Evolutionary conservation across 345 rosid species (phyloP), one percentile per base, ranked within the genome.

Genomic region (Psidium guajava): DNA sequence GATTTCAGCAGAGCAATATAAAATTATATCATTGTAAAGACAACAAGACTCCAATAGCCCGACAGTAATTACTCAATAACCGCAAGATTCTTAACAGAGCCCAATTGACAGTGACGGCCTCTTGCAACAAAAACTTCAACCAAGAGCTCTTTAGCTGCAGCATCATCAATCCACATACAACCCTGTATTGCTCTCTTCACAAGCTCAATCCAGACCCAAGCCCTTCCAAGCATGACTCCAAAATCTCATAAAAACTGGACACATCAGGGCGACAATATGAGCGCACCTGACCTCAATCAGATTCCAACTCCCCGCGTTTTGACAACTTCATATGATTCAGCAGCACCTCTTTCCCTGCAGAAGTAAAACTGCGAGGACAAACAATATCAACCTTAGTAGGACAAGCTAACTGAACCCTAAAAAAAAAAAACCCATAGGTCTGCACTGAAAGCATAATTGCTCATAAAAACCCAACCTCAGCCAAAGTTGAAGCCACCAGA

Each of bases 401-500:
- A 50, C 57, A 4, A 51, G 57, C 42, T 14, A 82, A 51, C 27
- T 7, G 14, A 82, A 82, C 56, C 42, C 36, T 51, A 52, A 82
- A 27, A 82, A 27, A 15, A 82, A 82, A 40, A 40, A 36, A 15
- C 5, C 58, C 13, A 52, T 82, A 11, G 83, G n/a, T 54, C 36
- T 25, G 55, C 12, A 25, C 28, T 11, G 13, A 81, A 53, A 81
- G 13, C 12, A 27, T 32, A 81, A 28, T 47, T 27, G 80, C 25
- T 36, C 80, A 36, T 36, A 28, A 36, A 80, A 82, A 82, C 42
- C 58, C 89, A 86, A 93, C 90, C 89, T 82, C 90, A 94, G 90
- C 95, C 87, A 92, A 94, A 93, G 69, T 88, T 92, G 88, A 93
- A 94, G 84, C 96, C 96, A 57, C 95, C 96, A 6, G 96, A 89